These are phyloP conservation scores for Ustilago vetiveriae DNA, from an alignment of 1,284 basidiomycete genomes.

Conservation along the genomic window DNA sequence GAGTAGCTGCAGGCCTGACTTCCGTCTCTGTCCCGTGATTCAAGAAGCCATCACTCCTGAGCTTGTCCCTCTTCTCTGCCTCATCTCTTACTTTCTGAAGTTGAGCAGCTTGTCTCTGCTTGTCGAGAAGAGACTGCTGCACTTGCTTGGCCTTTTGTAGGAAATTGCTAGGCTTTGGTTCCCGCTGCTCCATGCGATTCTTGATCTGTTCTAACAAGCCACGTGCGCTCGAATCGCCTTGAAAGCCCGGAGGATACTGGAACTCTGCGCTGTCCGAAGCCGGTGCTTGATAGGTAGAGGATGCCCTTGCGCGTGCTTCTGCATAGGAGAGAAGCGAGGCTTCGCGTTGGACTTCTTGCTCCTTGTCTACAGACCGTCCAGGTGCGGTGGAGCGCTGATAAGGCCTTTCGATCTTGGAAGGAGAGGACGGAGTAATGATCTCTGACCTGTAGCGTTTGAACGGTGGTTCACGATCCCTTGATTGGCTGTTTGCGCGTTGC, in stretches of 20 bases:
- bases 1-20: background rate
- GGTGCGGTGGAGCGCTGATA: slow-evolving; percentile 1
- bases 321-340: slow-evolving; percentile 28
- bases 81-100: slow-evolving; percentile 13
- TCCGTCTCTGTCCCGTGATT: background rate
- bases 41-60: slow-evolving; percentile 23
- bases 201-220: slow-evolving; percentile 34
- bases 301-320: slow-evolving; percentile 23
- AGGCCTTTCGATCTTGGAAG: slow-evolving; percentile 12
- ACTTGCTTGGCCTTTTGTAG: slow-evolving; percentile 37
- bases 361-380: slow-evolving; percentile 3
- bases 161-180: slow-evolving; percentile 22
- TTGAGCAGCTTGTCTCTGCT: slow-evolving; percentile 18
- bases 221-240: slow-evolving; percentile 10
- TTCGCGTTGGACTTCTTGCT: slow-evolving; percentile 17
- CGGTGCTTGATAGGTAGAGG: background rate
- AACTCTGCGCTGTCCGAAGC: background rate
- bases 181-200: slow-evolving; percentile 24
- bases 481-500: too few species aligned
- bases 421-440: slow-evolving; percentile 23
- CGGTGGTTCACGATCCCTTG: background rate
- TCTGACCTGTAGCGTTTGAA: slow-evolving; percentile 13
- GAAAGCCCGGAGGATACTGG: slow-evolving; percentile 24
- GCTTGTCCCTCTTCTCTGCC: slow-evolving; percentile 17
- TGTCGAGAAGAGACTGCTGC: slow-evolving; percentile 38